Evolutionary conservation across 2,329 filamentous ascomycete genomes (phyloP).

Genomic region (Ophiocordyceps camponoti-saundersi): DNA sequence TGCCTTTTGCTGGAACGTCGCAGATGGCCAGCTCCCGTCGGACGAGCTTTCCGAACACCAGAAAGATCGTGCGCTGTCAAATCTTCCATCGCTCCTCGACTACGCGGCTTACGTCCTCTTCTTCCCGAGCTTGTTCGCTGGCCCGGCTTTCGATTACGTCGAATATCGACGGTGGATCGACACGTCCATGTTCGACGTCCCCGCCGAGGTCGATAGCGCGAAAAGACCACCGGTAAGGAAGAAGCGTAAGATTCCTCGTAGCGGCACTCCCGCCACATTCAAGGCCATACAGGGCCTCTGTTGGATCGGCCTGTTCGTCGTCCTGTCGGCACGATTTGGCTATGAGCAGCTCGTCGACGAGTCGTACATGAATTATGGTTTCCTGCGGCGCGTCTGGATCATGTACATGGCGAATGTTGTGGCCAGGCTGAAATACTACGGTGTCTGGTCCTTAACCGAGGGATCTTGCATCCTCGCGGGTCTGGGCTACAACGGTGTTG

Average conservation of each 20-base stretch:
- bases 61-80: constrained; percentile 58
- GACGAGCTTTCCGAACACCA: constrained; percentile 75
- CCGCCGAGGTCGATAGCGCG: constrained; percentile 61
- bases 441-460: constrained; percentile 85
- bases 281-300: constrained; percentile 58
- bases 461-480: constrained; percentile 88
- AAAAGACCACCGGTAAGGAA: constrained; percentile 77
- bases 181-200: constrained; percentile 84
- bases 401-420: constrained; percentile 75
- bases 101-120: constrained; percentile 86
- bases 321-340: constrained; percentile 52
- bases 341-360: constrained; percentile 46
- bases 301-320: constrained; percentile 68
- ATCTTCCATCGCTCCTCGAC: constrained; percentile 62
- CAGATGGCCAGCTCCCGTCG: constrained; percentile 69
- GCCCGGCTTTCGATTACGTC: constrained; percentile 85
- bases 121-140: constrained; percentile 79
- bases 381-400: constrained; percentile 58
- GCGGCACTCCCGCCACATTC: constrained; percentile 64
- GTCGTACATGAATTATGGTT: constrained; percentile 46
- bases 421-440: constrained; percentile 84
- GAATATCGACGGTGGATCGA: constrained; percentile 90
- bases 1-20: constrained; percentile 95
- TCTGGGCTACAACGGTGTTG: constrained; percentile 85
- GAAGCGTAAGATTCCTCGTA: constrained; percentile 83